Base-by-base conservation (phyloP, 2,329 filamentous ascomycete species). In the Aulographum hederae region DNA sequence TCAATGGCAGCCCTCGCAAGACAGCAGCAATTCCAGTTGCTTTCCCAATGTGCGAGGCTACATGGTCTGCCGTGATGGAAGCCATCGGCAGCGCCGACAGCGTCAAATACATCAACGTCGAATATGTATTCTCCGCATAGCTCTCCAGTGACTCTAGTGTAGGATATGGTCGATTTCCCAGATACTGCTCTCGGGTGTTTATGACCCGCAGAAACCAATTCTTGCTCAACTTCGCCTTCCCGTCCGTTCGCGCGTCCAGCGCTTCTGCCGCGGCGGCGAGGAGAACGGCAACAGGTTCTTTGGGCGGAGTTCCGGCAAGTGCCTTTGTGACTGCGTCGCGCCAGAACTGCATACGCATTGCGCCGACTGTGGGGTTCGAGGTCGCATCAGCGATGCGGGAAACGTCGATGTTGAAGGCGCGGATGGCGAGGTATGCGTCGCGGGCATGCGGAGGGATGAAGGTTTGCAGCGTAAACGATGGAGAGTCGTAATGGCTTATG, bases 261-360 rank as follows among this genome's bases (percentile, higher is more conserved):
- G 71, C 65, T 5, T 67, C 61, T 12, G 91, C 65, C 15, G 78
- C 78, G 35, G 74, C 69, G 38, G 81, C 67, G 2, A 98, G 65
- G 4, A 95, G 63, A 18, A 93, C 69, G 36, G 85, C 86, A 26
- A 94, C 80, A 15, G 89, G 89, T 50, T 98, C 85, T 46, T 84
- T 81, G 1, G 85, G 84, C 1, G 89, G 85, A 1, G 63, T 61
- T 19, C 78, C 78, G 2, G 76, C 65, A 37, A 94, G 77, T 2
- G 80, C 78, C 38, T 76, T 74, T 33, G 76, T 68, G 32, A 98
- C 61, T 4, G 80, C 73, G 43, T 95, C 85, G 31, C 80, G 72
- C 80, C 89, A 95, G 61, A 95, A 95, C 52, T 93, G 81, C 54
- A 93, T 76, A 40, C 89, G 82, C 65, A 95, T 73, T 32, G 75